Base-by-base conservation (phyloP, 768 basidiomycete species). In the Lentinula edodes region DNA sequence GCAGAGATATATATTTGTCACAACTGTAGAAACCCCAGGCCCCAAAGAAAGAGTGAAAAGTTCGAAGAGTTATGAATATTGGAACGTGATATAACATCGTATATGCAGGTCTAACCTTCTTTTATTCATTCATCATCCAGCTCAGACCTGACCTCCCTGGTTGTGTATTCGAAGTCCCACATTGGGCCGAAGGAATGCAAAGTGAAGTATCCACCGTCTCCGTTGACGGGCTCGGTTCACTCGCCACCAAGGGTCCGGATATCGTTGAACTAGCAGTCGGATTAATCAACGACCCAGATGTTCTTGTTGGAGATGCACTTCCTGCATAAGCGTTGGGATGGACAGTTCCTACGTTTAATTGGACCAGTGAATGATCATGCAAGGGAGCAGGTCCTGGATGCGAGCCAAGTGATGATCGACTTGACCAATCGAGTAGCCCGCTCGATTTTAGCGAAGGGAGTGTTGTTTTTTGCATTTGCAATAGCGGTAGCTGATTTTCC, bases 121-220 rank as follows among this genome's bases (percentile, higher is more conserved):
- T 57, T 60, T 20, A 60, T 32, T 42, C 50, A n/a, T 60, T 60
- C 59, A 60, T 60, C 59, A 60, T 60, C 59, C 59, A 60, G n/a
- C 50, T 52, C 23, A 60, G 32, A 23, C 59, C 59, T 38, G 51
- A 39, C 39, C 59, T 52, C 12, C 58, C 58, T 50, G 16, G 53
- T 39, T 54, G 53, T 38, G 55, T 42, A 43, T 41, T 42, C n/a
- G 55, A 43, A 23, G 35, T 43, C 18, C 51, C 59, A 16, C 20
- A 4, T 34, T 9, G 20, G 36, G n/a, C 41, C 6, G 59, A 20
- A 38, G 13, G 16, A 7, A 42, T 28, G 28, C 28, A 28, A 2
- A 28, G 28, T 28, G 28, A 36, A 10, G 51, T 36, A 52, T n/a
- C 12, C 12, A 8, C n/a, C 7, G 38, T 34, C 6, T 50, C 39